Evolutionary conservation across 139 green algal species (phyloP), one percentile per base, ranked within the genome.

Genomic region (Chlorokybus atmophyticus): DNA sequence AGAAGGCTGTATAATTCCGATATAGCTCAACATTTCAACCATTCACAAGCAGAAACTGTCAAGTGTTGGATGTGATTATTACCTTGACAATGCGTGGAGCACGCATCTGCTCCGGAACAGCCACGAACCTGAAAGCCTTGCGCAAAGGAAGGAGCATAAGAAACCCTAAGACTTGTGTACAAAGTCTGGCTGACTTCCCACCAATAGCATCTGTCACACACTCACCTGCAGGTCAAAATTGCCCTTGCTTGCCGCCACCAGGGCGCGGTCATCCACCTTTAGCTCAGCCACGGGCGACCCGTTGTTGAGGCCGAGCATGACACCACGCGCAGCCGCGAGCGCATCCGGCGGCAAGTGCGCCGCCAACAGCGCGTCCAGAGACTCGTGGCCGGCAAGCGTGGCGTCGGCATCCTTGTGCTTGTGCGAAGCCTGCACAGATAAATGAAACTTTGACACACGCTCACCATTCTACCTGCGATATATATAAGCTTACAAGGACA

Each of bases 51-150:
- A 17, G 10, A n/a, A 52, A 7, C 5, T 52, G 42, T 17, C 42
- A 52, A 7, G 42, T 52, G 6, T 5, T 52, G 6, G 10, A n/a
- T 52, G 10, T 23, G 10, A 21, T 21, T 44, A 44, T 19, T 57
- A 60, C 30, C 32, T 41, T 64, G 10, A 93, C 80, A 3, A 87
- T 29, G 0, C 86, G 70, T 1, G 88, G 80, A 1, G 53, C 35
- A 0, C 87, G 66, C 38, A 88, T 50, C 72, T 97, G 77, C 75
- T 97, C 87, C 2, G 48, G 41, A 3, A 67, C 71, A 10, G 89
- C 89, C 0, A 19, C 67, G 54, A 94, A 93, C 3, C n/a, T 5
- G 41, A 80, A 95, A 1, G 27, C 73, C 53, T 88, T 68, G 17
- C 87, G 32, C 17, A 55, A 7, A n/a, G 4, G 40, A 61, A 4